Evolutionary conservation across 148 eudicot genomes (phyloP), one percentile per base, ranked within the genome.

Genomic region (Fagopyrum tataricum): DNA sequence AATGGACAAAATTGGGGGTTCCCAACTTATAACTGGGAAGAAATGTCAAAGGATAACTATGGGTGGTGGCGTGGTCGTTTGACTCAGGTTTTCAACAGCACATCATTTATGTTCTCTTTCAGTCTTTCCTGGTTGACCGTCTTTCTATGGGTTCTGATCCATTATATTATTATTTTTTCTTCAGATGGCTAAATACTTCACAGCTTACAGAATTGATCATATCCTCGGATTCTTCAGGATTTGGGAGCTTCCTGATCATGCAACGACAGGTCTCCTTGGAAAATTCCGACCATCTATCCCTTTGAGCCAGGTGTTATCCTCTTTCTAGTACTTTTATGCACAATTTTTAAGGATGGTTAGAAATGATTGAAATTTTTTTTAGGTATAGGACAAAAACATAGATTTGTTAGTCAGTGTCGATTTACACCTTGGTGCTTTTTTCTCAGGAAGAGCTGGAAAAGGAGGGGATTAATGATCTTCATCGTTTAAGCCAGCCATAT

Each of bases 1-100:
- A 95, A 91, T 77, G 98, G 98, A 69, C 98, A 95, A 62, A 95
- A 95, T 69, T 95, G 98, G 98, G 97, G 98, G 8, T 95, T 95
- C 73, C 98, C 98, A 5, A 94, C 97, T 62, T 94, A 94, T 72
- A 94, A 94, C 69, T 94, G 98, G 98, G 98, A 91, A 83, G 98
- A 94, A 81, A 94, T 94, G 98, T 91, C 97, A 17, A 94, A 94
- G 79, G 97, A 94, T 79, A 94, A 91, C 77, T 94, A 91, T 88
- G 97, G 79, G 55, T 94, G 98, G 98, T 94, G 98, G 98, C 97
- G 97, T 82, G 89, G 79, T 78, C 96, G 97, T 77, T 76, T 95
- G 77, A 83, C 97, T 75, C 98, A 95, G 98, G 98, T 93, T 72
- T 84, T 53, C 41, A 61, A 39, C 14, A n/a, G 43, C 7, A 24